Evolutionary conservation across 306 rosid species (phyloP), one percentile per base, ranked within the genome.

Genomic region (Alnus glutinosa): DNA sequence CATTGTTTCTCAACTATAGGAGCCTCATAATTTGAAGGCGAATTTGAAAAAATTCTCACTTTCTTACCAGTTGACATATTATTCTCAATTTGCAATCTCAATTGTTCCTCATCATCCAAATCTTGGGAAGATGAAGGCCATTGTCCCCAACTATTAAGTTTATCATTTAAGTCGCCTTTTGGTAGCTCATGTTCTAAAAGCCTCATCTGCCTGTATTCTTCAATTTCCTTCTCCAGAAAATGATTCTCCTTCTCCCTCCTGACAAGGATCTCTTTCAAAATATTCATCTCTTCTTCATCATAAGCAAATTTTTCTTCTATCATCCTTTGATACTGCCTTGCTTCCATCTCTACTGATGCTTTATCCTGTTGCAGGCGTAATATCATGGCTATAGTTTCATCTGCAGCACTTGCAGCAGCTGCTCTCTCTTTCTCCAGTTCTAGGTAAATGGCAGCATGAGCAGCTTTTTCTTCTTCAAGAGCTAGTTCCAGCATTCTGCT

Each of bases 391-490:
- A 96, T 89, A n/a, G 98, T 91, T 88, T 96, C 98, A 61, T 96
- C 98, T 2, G 98, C 96, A 51, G 99, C 97, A 75, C 81, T 86
- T 76, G 96, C 96, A 79, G 98, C 89, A 19, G 99, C 94, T 76
- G 96, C 92, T 87, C 97, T 88, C 92, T 93, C 99, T 88, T 96
- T 86, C 86, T 96, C 99, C 75, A 96, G 92, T 88, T 96, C 99
- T 58, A 89, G 67, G 88, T 74, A 89, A 57, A 96, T 96, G 82
- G 89, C 77, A 66, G 89, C 87, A 55, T 79, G 86, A 58, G 92
- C 91, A 18, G 88, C 79, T 81, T 39, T 91, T 87, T 88, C 99
- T 87, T 90, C 90, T 73, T 83, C 87, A 2, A 93, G 86, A 15
- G 88, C 89, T 63, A 77, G 75, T 85, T 93, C 92, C 89, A 90